Evolutionary conservation across 148 eudicot genomes (phyloP).

Genomic region (Dysphania ambrosioides): DNA sequence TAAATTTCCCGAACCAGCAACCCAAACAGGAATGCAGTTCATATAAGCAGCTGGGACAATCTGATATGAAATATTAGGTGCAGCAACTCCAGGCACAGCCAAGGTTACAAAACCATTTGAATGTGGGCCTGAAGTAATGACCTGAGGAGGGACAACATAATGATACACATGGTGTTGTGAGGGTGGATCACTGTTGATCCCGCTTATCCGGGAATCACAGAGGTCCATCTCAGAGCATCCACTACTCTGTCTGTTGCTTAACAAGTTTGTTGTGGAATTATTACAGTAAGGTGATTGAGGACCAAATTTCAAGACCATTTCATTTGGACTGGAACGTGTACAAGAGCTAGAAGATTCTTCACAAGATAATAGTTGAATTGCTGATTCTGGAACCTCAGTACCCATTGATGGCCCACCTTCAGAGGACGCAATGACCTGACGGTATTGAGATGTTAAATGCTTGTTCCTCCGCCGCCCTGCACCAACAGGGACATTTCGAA

Average conservation of each 20-base stretch:
- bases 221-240: not conserved
- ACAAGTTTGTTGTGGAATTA: conserved; percentile 13
- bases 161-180: conserved; percentile 16
- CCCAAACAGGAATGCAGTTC: conserved; percentile 37
- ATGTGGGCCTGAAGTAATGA: conserved; percentile 4
- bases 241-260: conserved; percentile 12
- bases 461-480: conserved; percentile 49
- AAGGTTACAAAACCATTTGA: conserved; percentile 9
- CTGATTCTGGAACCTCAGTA: conserved; percentile 16
- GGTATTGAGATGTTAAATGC: conserved; percentile 36
- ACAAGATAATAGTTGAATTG: conserved; percentile 17
- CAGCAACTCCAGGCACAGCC: conserved; percentile 20
- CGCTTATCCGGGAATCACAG: not conserved
- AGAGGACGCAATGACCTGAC: conserved; percentile 25
- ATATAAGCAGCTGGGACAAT: conserved; percentile 39
- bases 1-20: conserved; percentile 26
- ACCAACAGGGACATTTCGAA: conserved; percentile 47
- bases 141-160: conserved; percentile 25
- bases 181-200: conserved; percentile 13
- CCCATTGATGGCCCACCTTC: conserved; percentile 22
- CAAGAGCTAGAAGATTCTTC: conserved; percentile 28
- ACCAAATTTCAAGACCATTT: conserved; percentile 29
- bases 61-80: conserved; percentile 32
- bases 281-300: conserved; percentile 25
- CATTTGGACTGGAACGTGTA: conserved; percentile 22